phyloP scores from a whole-genome alignment of 2,329 filamentous ascomycete genomes.

The Fusarium udum region DNA sequence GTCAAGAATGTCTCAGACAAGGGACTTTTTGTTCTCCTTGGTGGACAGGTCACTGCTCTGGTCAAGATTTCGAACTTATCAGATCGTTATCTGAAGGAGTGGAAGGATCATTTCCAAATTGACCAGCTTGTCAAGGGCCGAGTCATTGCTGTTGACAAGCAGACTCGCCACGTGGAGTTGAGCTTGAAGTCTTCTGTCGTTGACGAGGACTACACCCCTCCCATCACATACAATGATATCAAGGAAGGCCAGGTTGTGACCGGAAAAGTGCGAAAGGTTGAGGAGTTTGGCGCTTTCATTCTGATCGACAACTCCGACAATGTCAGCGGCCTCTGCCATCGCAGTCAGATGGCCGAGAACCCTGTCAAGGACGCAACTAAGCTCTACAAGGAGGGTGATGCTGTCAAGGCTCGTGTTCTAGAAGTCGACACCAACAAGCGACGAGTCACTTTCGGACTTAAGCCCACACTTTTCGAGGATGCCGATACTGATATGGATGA shows the following conservation, averaged over 20 bases:
- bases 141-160: conserved; percentile 75
- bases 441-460: conserved; percentile 88
- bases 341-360: conserved; percentile 89
- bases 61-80: conserved; percentile 90
- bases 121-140: conserved; percentile 93
- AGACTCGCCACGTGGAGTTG: conserved; percentile 79
- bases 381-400: conserved; percentile 88
- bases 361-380: conserved; percentile 85
- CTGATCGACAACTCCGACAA: conserved; percentile 87
- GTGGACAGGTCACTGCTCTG: conserved; percentile 81
- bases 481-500: conserved; percentile 63
- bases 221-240: conserved; percentile 79
- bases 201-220: conserved; percentile 79
- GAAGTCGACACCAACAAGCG: conserved; percentile 79
- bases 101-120: conserved; percentile 88
- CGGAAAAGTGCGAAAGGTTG: conserved; percentile 91
- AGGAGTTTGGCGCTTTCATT: conserved; percentile 95
- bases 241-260: conserved; percentile 83
- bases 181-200: conserved; percentile 87
- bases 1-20: conserved; percentile 90
- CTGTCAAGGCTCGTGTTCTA: conserved; percentile 90
- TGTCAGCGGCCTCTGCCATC: conserved; percentile 92
- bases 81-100: conserved; percentile 91
- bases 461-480: conserved; percentile 87
- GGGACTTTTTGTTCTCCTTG: conserved; percentile 86